These are phyloP conservation scores for Colletotrichum melonis DNA, from an alignment of 2,329 filamentous ascomycete species.

Conservation along the genomic window DNA sequence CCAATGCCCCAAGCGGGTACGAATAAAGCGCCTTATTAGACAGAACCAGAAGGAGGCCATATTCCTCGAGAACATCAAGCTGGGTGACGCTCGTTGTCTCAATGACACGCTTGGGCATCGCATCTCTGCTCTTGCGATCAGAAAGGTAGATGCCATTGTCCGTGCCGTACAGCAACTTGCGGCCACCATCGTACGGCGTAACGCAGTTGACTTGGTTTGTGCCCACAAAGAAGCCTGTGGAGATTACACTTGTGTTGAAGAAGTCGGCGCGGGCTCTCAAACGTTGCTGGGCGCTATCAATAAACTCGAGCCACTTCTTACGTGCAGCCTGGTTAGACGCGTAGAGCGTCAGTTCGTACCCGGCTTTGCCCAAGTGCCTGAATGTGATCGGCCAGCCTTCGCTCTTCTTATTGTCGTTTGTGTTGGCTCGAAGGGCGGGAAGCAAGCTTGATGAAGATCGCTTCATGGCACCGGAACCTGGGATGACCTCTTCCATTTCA, in stretches of 20 bases:
- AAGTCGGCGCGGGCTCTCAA: conserved; percentile 90
- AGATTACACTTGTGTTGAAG: conserved; percentile 79
- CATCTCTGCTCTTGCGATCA: conserved; percentile 90
- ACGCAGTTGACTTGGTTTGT: conserved; percentile 93
- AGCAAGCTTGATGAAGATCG: conserved; percentile 89
- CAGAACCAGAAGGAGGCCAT: conserved; percentile 89
- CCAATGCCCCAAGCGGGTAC: conserved; percentile 87
- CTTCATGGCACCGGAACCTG: conserved; percentile 82
- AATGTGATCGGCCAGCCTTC: conserved; percentile 97
- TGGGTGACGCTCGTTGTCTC: conserved; percentile 91
- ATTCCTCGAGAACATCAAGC: conserved; percentile 95
- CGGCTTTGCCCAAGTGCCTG: conserved; percentile 93
- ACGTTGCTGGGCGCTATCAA: conserved; percentile 89
- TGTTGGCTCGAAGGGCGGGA: conserved; percentile 60
- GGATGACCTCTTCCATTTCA: conserved; percentile 97
- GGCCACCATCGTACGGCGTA: conserved; percentile 92
- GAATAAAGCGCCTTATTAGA: conserved; percentile 94
- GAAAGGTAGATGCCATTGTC: conserved; percentile 94
- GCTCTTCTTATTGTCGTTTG: conserved; percentile 66
- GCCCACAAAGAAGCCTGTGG: conserved; percentile 68
- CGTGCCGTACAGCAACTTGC: conserved; percentile 94
- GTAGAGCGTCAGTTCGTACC: conserved; percentile 91
- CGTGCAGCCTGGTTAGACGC: conserved; percentile 86
- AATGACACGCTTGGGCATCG: conserved; percentile 81
- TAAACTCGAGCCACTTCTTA: conserved; percentile 97